Evolutionary conservation across 768 basidiomycete genomes (phyloP).

Genomic region (Pleurotus sapidus): DNA sequence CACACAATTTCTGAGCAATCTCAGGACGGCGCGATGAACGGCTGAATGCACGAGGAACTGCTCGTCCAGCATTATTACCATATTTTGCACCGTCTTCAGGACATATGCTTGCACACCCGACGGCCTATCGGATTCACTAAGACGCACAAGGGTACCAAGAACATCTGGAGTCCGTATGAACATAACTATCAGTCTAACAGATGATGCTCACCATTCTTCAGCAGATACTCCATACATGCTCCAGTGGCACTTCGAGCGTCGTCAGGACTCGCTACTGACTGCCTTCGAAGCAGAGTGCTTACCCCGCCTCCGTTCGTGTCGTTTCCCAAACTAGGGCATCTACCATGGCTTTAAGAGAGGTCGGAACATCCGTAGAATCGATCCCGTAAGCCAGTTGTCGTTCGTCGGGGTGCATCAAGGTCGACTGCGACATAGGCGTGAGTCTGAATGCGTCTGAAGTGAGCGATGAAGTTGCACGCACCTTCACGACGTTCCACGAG

Average conservation of each 20-base stretch:
- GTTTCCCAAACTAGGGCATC: constrained; percentile 87
- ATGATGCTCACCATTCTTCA: constrained; percentile 70
- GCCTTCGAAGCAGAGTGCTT: constrained; percentile 26
- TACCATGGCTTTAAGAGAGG: constrained; percentile 73
- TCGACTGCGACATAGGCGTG: constrained; percentile 48
- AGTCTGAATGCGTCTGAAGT: neutral
- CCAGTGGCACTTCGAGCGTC: constrained; percentile 67
- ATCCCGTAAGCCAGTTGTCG: constrained; percentile 83
- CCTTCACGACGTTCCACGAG: constrained; percentile 77
- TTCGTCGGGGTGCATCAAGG: constrained; percentile 86
- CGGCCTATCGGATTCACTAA: constrained; percentile 83
- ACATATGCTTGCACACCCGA: constrained; percentile 92
- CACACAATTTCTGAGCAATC: constrained; percentile 81
- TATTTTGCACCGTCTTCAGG: constrained; percentile 81
- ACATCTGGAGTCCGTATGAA: constrained; percentile 51
- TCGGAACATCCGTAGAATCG: constrained; percentile 75
- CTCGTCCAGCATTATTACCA: constrained; percentile 90
- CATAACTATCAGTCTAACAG: constrained; percentile 5
- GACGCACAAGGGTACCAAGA: constrained; percentile 76
- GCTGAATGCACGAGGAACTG: constrained; percentile 91
- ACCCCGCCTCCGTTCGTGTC: constrained; percentile 85
- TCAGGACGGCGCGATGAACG: constrained; percentile 83
- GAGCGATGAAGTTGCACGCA: constrained; percentile 21
- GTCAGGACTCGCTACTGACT: neutral
- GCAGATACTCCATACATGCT: constrained; percentile 84